Evolutionary conservation across 2,329 filamentous ascomycete genomes (phyloP).

Genomic region (Fusarium torreyae): DNA sequence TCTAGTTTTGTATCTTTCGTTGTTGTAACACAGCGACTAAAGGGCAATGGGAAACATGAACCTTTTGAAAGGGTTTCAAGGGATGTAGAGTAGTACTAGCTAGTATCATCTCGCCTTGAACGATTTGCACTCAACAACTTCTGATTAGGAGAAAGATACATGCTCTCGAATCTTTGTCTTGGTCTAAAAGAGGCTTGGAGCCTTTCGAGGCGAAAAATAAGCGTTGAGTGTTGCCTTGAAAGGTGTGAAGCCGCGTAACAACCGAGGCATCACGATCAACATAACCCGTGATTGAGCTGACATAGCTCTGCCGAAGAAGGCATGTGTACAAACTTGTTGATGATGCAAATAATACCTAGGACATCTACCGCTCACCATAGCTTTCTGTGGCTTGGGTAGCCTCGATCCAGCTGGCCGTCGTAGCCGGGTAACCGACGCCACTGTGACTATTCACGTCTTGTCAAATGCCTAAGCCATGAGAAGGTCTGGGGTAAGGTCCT

Average conservation of each 20-base stretch:
- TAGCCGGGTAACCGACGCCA: conserved; percentile 21
- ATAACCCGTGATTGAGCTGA: background rate
- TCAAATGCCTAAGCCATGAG: background rate
- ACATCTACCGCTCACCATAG: background rate
- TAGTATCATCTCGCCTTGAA: conserved; percentile 74
- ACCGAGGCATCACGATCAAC: background rate
- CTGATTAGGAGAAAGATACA: conserved; percentile 68
- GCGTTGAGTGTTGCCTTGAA: background rate
- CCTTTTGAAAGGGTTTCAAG: conserved; percentile 64
- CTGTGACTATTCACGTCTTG: conserved; percentile 8
- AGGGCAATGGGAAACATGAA: conserved; percentile 78
- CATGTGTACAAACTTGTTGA: background rate
- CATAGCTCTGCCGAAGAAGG: background rate
- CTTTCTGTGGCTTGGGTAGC: conserved; percentile 1
- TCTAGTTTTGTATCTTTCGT: conserved; percentile 66
- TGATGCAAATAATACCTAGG: background rate
- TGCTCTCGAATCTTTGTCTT: background rate
- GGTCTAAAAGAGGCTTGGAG: background rate
- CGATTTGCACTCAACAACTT: conserved; percentile 75
- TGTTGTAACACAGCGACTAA: conserved; percentile 76
- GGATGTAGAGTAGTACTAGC: conserved; percentile 74
- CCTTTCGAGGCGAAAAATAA: background rate
- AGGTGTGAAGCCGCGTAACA: background rate
- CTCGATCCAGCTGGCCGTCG: conserved; percentile 8
- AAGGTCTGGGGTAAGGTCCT: conserved; percentile 4